Conservation (phyloP, 495 filamentous ascomycete genomes). For the Xylaria nigripes region DNA sequence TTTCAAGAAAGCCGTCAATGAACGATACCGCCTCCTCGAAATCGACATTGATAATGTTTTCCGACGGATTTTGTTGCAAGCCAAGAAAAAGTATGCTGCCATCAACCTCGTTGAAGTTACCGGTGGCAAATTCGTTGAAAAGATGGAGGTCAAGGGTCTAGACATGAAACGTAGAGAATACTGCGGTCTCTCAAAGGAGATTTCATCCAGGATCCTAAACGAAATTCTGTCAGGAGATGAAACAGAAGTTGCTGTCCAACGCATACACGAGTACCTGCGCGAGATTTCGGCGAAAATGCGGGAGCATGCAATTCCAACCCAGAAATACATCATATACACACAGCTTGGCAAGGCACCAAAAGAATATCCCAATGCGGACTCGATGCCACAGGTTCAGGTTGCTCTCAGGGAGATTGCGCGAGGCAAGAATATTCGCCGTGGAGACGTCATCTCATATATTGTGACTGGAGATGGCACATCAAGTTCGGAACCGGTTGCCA, state of each 20-base stretch:
- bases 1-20: conserved; percentile 67
- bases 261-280: conserved; percentile 86
- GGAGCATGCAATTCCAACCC: conserved; percentile 57
- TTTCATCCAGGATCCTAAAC: conserved; percentile 73
- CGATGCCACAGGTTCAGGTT: conserved; percentile 97
- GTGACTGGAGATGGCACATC: conserved; percentile 72
- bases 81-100: conserved; percentile 99
- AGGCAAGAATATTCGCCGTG: conserved; percentile 78
- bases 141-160: conserved; percentile 95
- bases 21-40: conserved; percentile 79
- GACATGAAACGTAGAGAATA: conserved; percentile 98
- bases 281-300: conserved; percentile 78
- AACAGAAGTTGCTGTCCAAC: conserved; percentile 75
- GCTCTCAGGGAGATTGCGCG: conserved; percentile 79
- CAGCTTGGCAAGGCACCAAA: conserved; percentile 90
- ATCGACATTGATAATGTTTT: conserved; percentile 99
- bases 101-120: conserved; percentile 78
- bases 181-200: conserved; percentile 88
- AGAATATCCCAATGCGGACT: conserved; percentile 85
- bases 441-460: conserved; percentile 93
- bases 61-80: conserved; percentile 83
- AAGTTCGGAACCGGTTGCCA: conserved; percentile 66
- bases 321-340: conserved; percentile 94
- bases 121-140: conserved; percentile 84
- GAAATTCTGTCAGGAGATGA: conserved; percentile 93